phyloP scores from a whole-genome alignment of 1,284 basidiomycete species.

The Earliella scabrosa region DNA sequence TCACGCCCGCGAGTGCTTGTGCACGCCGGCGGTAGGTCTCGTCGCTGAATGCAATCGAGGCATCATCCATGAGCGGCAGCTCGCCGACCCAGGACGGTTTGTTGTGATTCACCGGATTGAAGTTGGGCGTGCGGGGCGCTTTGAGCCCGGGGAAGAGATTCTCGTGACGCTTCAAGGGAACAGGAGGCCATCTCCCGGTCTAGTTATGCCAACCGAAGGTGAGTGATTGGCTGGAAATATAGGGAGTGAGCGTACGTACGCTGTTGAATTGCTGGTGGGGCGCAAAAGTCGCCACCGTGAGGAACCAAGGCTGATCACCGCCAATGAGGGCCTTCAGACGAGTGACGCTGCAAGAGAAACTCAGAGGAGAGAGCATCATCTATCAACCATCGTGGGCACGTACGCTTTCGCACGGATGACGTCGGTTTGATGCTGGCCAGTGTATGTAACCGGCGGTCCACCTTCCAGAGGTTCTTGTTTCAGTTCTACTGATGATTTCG shows the following conservation, averaged over 20 bases:
- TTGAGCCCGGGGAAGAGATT: not conserved
- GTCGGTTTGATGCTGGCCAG: not conserved
- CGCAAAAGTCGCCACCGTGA: not conserved
- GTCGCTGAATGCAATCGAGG: not conserved
- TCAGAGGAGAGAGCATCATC: not conserved
- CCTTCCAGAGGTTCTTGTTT: not conserved
- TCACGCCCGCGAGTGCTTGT: not conserved
- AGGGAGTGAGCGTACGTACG: not conserved
- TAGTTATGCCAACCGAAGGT: not conserved
- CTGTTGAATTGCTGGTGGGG: conserved; percentile 1
- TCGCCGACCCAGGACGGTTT: conserved; percentile 1
- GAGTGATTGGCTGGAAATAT: too few species aligned
- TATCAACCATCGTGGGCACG: not conserved
- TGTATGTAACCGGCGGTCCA: not conserved
- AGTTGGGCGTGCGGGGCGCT: not conserved
- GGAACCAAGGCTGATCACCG: not conserved
- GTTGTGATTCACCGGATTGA: not conserved
- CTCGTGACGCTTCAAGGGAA: not conserved
- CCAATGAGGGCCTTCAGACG: not conserved
- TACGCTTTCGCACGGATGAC: not conserved
- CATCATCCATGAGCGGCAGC: not conserved
- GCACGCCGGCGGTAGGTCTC: not conserved
- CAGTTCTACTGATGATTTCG: not conserved
- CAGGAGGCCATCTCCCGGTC: not conserved
- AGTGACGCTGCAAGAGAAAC: not conserved